Percentiles rank a stretch among this genome's conserved stretches.
Evolutionary conservation across 2,329 filamentous ascomycete species (phyloP).

Genomic region (Rachicladosporium sp.): DNA sequence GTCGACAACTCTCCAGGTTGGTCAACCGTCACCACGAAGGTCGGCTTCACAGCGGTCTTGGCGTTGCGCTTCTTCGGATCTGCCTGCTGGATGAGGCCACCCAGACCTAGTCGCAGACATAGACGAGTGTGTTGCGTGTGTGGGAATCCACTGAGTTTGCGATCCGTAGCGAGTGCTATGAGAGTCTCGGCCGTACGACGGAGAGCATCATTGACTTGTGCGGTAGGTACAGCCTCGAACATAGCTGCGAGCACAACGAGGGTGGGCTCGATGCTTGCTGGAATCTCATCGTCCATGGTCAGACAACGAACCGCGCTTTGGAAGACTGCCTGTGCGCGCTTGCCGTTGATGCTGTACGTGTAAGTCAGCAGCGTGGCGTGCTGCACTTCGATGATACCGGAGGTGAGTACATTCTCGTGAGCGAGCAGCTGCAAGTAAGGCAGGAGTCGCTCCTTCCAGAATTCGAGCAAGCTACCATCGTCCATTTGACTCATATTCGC

Average conservation of each 20-base stretch:
- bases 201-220: conserved; percentile 8
- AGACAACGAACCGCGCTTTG: conserved; percentile 11
- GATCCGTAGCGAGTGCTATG: background rate
- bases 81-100: background rate
- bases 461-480: background rate
- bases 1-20: conserved; percentile 22
- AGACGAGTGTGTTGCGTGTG: conserved; percentile 2
- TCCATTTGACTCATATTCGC: background rate
- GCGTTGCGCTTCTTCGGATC: background rate
- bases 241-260: conserved; percentile 5
- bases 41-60: background rate
- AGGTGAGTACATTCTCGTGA: conserved; percentile 29
- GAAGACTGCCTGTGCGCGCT: conserved; percentile 26
- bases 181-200: conserved; percentile 7
- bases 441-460: conserved; percentile 20
- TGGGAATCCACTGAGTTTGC: background rate
- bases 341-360: conserved; percentile 30
- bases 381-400: conserved; percentile 29
- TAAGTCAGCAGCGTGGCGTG: conserved; percentile 34
- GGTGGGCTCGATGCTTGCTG: conserved; percentile 9
- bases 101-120: conserved; percentile 1
- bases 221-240: conserved; percentile 7
- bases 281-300: conserved; percentile 5
- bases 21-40: conserved; percentile 8
- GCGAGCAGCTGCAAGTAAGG: conserved; percentile 32